Conservation (phyloP, 75 land plant genomes). For the Sequoia sempervirens region DNA sequence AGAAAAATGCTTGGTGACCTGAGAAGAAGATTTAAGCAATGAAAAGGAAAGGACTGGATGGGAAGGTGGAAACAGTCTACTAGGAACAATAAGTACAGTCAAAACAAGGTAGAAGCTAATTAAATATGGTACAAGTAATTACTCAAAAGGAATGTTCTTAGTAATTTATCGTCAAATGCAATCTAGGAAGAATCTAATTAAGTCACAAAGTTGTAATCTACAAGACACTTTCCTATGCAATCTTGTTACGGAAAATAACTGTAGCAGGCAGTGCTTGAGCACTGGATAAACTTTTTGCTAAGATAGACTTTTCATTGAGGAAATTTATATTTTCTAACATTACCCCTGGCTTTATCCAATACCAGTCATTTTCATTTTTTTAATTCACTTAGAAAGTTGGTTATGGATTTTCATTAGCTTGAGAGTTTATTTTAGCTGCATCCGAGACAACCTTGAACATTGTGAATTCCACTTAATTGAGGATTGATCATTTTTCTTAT, state of each 20-base stretch:
- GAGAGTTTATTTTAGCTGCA: neutral
- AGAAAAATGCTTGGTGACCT: too few species aligned
- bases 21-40: too few species aligned
- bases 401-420: neutral
- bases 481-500: neutral
- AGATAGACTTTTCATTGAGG: neutral
- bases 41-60: neutral
- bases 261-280: neutral
- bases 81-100: neutral
- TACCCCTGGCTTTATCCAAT: neutral
- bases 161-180: too few species aligned
- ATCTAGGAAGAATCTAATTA: neutral
- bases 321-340: neutral
- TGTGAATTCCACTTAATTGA: neutral
- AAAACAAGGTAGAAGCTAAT: neutral
- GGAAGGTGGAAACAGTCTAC: neutral
- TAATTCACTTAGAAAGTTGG: neutral
- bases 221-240: neutral
- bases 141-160: too few species aligned
- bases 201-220: neutral
- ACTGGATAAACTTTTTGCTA: neutral
- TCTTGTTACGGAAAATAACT: neutral
- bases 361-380: neutral
- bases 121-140: too few species aligned
- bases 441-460: neutral